phyloP scores from a whole-genome alignment of 495 filamentous ascomycete genomes.

The Echria macrotheca region DNA sequence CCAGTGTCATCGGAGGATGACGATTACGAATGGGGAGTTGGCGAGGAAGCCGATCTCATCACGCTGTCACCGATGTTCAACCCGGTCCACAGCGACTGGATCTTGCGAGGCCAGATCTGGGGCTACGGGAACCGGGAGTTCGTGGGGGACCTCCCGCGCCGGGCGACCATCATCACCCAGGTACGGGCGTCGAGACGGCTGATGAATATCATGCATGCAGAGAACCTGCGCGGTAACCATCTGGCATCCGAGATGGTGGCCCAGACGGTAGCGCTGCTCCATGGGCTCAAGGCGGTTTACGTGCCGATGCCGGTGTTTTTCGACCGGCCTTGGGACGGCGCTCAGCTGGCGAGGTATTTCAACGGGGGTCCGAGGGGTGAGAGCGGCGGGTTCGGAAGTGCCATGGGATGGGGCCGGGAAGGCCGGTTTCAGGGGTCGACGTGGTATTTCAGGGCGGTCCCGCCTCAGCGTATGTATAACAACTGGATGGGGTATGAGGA shows the following conservation, averaged over 20 bases:
- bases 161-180: conserved; percentile 62
- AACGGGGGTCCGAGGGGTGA: conserved; percentile 51
- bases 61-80: conserved; percentile 67
- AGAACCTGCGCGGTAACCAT: conserved; percentile 54
- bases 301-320: conserved; percentile 67
- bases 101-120: conserved; percentile 55
- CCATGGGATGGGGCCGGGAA: conserved; percentile 49
- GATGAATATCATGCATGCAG: conserved; percentile 59
- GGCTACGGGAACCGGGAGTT: conserved; percentile 51
- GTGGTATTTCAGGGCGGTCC: conserved; percentile 52
- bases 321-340: conserved; percentile 53
- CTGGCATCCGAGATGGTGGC: conserved; percentile 68
- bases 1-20: conserved; percentile 48
- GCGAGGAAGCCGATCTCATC: conserved; percentile 71
- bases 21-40: conserved; percentile 70
- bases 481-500: conserved; percentile 58
- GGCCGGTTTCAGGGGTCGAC: conserved; percentile 51
- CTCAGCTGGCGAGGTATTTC: conserved; percentile 54
- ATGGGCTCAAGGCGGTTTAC: conserved; percentile 67
- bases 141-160: conserved; percentile 50
- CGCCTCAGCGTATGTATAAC: conserved; percentile 53
- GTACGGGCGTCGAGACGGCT: conserved; percentile 56
- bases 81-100: conserved; percentile 58
- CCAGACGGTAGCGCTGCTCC: conserved; percentile 57
- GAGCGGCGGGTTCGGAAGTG: conserved; percentile 40